Percentiles rank a stretch among this genome's conserved stretches.
phyloP scores from a whole-genome alignment of 345 rosid genomes.

The Anastatica hierochuntica region DNA sequence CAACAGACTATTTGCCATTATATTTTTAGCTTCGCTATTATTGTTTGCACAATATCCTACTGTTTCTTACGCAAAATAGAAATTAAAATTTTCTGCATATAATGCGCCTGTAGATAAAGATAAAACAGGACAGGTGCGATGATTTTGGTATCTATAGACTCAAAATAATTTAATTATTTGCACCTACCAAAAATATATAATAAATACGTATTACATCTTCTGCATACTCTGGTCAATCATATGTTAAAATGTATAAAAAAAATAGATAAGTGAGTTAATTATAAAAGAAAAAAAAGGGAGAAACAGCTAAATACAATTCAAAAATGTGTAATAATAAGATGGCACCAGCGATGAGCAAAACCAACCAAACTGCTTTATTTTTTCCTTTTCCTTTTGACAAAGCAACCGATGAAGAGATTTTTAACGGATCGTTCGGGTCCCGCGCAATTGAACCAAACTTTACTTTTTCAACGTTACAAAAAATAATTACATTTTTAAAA shows the following conservation, averaged over 20 bases:
- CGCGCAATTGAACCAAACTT: not conserved
- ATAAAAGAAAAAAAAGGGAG: not conserved
- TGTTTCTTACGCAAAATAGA: too few relatives aligned
- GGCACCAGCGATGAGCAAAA: conserved; percentile 21
- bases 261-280: conserved; percentile 8
- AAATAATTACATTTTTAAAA: too few relatives aligned
- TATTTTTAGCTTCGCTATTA: too few relatives aligned
- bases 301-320: conserved; percentile 11
- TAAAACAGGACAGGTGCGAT: too few relatives aligned
- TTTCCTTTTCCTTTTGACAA: conserved; percentile 15
- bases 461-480: not conserved
- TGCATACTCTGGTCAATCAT: conserved; percentile 7
- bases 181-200: too few relatives aligned
- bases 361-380: conserved; percentile 6
- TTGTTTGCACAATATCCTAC: too few relatives aligned
- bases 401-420: conserved; percentile 13
- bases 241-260: conserved; percentile 1
- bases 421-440: conserved; percentile 22
- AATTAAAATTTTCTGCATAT: too few relatives aligned
- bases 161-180: too few relatives aligned
- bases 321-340: conserved; percentile 11
- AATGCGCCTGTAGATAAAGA: too few relatives aligned
- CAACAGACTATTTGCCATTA: too few relatives aligned
- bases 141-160: too few relatives aligned
- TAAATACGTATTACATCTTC: too few relatives aligned